Conservation (phyloP, 2,329 filamentous ascomycete species). For the Sarocladium oryzae region DNA sequence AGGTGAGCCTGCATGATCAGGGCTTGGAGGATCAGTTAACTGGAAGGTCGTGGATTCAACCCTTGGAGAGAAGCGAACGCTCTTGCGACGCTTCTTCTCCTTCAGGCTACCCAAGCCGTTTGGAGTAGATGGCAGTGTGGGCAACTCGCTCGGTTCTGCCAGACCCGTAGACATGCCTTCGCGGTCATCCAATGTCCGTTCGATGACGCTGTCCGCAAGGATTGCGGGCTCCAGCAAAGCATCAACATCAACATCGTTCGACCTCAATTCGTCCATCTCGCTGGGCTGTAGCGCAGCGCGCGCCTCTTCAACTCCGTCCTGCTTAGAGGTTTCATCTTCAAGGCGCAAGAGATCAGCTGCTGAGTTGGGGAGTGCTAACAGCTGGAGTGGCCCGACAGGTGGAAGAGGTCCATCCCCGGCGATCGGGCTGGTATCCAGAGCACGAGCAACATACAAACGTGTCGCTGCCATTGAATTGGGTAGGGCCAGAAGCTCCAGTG, state of each 20-base stretch:
- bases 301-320: neutral
- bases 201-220: neutral
- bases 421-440: neutral
- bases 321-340: too few species aligned
- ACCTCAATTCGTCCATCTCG: neutral
- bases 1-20: slow-evolving; percentile 22
- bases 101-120: neutral
- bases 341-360: slow-evolving; percentile 24
- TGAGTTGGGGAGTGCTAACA: slow-evolving; percentile 53
- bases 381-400: slow-evolving; percentile 37
- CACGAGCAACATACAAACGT: too few species aligned
- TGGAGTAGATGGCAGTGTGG: neutral
- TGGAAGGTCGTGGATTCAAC: slow-evolving; percentile 59
- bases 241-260: neutral
- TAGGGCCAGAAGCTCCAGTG: slow-evolving; percentile 32
- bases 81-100: slow-evolving; percentile 46
- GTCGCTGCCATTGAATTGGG: slow-evolving; percentile 9
- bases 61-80: slow-evolving; percentile 62
- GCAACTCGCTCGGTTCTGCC: neutral
- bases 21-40: slow-evolving; percentile 44
- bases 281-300: neutral
- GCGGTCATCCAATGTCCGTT: neutral
- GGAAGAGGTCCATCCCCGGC: slow-evolving; percentile 14
- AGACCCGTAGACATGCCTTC: neutral
- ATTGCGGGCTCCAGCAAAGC: neutral